phyloP scores from a whole-genome alignment of 805 yeast species.

The Monosporozyma siamensis region DNA sequence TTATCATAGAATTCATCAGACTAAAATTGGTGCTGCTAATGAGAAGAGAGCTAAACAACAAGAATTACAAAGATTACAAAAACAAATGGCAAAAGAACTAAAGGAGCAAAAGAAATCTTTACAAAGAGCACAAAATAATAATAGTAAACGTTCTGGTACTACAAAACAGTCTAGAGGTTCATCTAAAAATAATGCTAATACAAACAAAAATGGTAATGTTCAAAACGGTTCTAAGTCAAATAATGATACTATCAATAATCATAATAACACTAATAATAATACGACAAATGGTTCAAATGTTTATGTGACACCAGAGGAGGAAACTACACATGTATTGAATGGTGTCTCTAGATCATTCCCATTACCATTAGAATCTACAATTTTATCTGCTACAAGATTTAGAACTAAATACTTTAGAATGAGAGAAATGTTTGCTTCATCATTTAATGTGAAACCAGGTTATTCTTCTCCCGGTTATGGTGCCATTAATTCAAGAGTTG shows the following conservation, averaged over 20 bases:
- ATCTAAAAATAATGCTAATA: slow-evolving; percentile 2
- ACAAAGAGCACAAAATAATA: slow-evolving; percentile 30
- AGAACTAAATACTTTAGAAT: slow-evolving; percentile 71
- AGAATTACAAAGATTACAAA: slow-evolving; percentile 27
- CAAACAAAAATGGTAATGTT: slow-evolving; percentile 2
- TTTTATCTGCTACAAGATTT: slow-evolving; percentile 57
- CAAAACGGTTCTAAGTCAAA: background rate
- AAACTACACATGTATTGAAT: slow-evolving; percentile 80
- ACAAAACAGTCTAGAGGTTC: slow-evolving; percentile 7
- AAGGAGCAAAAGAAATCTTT: slow-evolving; percentile 21
- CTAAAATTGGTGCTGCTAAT: slow-evolving; percentile 74
- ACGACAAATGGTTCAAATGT: slow-evolving; percentile 27
- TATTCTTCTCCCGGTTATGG: slow-evolving; percentile 51
- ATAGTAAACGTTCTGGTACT: slow-evolving; percentile 25
- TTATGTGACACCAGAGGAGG: slow-evolving; percentile 79
- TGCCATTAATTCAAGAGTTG: slow-evolving; percentile 47
- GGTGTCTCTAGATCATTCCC: slow-evolving; percentile 79
- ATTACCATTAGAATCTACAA: slow-evolving; percentile 72
- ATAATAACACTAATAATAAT: background rate
- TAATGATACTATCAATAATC: slow-evolving; percentile 1
- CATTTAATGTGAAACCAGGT: slow-evolving; percentile 33
- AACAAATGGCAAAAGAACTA: slow-evolving; percentile 22
- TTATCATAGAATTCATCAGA: slow-evolving; percentile 88
- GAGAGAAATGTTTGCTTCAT: slow-evolving; percentile 91
- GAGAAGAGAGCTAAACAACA: slow-evolving; percentile 71